phyloP scores from a whole-genome alignment of 139 green algal species.

The Picocystis salinarum region DNA sequence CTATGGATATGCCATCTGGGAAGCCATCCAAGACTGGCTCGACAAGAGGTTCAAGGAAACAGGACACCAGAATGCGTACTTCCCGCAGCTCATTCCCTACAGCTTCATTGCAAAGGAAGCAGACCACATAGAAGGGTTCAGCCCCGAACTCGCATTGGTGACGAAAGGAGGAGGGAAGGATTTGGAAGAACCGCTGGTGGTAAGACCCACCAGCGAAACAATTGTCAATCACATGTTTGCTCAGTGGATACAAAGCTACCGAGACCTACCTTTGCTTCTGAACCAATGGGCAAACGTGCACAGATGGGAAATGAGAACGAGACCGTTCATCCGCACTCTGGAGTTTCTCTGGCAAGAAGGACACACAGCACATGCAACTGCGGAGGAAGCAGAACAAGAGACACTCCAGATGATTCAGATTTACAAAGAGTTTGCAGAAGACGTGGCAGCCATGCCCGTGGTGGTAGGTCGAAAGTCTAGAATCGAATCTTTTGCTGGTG shows the following conservation, averaged over 20 bases:
- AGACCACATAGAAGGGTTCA: conserved; percentile 97
- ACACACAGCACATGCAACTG: conserved; percentile 89
- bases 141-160: conserved; percentile 91
- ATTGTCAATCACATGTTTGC: conserved; percentile 99
- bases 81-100: conserved; percentile 92
- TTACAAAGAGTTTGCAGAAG: conserved; percentile 47
- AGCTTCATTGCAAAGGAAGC: conserved; percentile 96
- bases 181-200: conserved; percentile 90
- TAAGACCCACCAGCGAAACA: conserved; percentile 90
- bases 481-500: conserved; percentile 79
- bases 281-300: conserved; percentile 99
- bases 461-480: conserved; percentile 76
- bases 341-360: conserved; percentile 99
- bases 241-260: conserved; percentile 74
- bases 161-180: conserved; percentile 72
- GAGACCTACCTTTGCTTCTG: conserved; percentile 86
- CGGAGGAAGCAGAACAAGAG: conserved; percentile 78
- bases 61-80: conserved; percentile 86
- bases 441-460: conserved; percentile 78
- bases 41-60: conserved; percentile 70
- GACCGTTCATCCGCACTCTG: conserved; percentile 90
- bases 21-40: conserved; percentile 50
- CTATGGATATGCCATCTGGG: conserved; percentile 35
- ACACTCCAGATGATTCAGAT: conserved; percentile 35
- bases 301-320: conserved; percentile 95